Evolutionary conservation across 2,329 filamentous ascomycete species (phyloP).

Genomic region (Lasiodiplodia gonubiensis): DNA sequence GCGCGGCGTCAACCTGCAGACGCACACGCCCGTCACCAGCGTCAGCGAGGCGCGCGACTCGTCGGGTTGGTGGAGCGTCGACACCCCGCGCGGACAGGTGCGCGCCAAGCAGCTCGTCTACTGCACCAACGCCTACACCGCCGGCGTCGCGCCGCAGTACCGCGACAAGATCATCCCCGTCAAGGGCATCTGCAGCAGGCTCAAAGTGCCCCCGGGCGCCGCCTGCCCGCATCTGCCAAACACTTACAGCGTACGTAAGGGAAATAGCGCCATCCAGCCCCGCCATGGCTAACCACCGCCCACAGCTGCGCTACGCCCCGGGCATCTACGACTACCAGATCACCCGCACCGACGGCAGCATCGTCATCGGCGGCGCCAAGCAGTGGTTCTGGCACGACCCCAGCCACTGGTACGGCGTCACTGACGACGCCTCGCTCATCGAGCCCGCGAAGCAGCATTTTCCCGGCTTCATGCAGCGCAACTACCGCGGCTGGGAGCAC

Average conservation of each 20-base stretch:
- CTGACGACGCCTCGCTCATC: slow-evolving; percentile 56
- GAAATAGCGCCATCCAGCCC: neutral
- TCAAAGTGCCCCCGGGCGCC: slow-evolving; percentile 7
- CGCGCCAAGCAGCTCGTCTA: slow-evolving; percentile 35
- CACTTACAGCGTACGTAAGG: slow-evolving; percentile 37
- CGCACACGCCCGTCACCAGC: slow-evolving; percentile 33
- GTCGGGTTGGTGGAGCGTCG: slow-evolving; percentile 29
- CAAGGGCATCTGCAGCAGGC: slow-evolving; percentile 38
- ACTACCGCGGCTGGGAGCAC: slow-evolving; percentile 58
- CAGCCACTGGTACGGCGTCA: slow-evolving; percentile 54
- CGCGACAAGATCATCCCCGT: slow-evolving; percentile 46
- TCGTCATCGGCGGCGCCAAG: slow-evolving; percentile 53
- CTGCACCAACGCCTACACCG: slow-evolving; percentile 40
- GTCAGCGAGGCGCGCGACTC: slow-evolving; percentile 13
- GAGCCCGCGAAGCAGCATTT: slow-evolving; percentile 51
- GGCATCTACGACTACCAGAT: slow-evolving; percentile 49
- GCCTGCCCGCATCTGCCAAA: slow-evolving; percentile 35
- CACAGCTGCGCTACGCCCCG: slow-evolving; percentile 22
- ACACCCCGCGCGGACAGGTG: slow-evolving; percentile 35
- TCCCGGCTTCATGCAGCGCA: slow-evolving; percentile 55
- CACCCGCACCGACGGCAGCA: slow-evolving; percentile 52
- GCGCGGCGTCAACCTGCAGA: slow-evolving; percentile 37
- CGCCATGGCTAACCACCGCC: neutral
- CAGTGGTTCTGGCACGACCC: slow-evolving; percentile 42
- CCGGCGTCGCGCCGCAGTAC: slow-evolving; percentile 39